phyloP scores from a whole-genome alignment of 768 basidiomycete genomes.

The Pulveroboletus sp. region DNA sequence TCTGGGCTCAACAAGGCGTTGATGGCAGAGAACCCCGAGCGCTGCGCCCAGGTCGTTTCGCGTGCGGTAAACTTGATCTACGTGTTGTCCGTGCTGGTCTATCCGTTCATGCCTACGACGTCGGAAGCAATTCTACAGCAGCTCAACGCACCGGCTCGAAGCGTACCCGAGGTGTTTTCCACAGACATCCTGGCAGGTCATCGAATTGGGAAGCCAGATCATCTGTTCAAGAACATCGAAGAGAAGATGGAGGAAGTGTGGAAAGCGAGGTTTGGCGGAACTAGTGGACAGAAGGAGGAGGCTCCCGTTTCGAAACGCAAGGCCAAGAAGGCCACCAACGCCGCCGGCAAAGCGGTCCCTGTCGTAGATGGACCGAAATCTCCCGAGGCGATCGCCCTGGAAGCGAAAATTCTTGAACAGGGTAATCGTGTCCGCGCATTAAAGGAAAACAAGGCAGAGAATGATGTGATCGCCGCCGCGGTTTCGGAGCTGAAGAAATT shows the following conservation, averaged over 20 bases:
- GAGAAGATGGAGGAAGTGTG: slow-evolving; percentile 84
- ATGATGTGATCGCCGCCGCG: slow-evolving; percentile 41
- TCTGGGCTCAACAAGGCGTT: slow-evolving; percentile 89
- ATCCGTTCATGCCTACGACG: slow-evolving; percentile 96
- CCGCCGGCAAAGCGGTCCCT: slow-evolving; percentile 43
- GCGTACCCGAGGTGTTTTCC: slow-evolving; percentile 65
- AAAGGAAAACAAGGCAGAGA: slow-evolving; percentile 49
- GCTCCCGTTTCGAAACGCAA: slow-evolving; percentile 47
- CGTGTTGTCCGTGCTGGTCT: slow-evolving; percentile 74
- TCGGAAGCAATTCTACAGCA: slow-evolving; percentile 77
- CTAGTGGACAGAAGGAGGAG: slow-evolving; percentile 38
- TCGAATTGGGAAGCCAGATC: slow-evolving; percentile 76
- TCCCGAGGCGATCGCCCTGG: slow-evolving; percentile 66
- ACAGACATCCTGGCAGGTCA: slow-evolving; percentile 89
- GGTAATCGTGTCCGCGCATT: slow-evolving; percentile 68
- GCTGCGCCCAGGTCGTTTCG: slow-evolving; percentile 87
- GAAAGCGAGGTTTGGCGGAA: slow-evolving; percentile 77
- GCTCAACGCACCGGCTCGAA: slow-evolving; percentile 83
- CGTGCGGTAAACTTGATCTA: slow-evolving; percentile 94
- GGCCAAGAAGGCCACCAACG: slow-evolving; percentile 49
- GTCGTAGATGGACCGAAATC: slow-evolving; percentile 56
- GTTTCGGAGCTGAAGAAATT: slow-evolving; percentile 63
- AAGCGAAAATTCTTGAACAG: slow-evolving; percentile 71
- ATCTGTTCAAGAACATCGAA: slow-evolving; percentile 93
- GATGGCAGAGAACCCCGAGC: slow-evolving; percentile 71